Conservation (phyloP, 495 filamentous ascomycete genomes). For the Aspergillus avenaceus region DNA sequence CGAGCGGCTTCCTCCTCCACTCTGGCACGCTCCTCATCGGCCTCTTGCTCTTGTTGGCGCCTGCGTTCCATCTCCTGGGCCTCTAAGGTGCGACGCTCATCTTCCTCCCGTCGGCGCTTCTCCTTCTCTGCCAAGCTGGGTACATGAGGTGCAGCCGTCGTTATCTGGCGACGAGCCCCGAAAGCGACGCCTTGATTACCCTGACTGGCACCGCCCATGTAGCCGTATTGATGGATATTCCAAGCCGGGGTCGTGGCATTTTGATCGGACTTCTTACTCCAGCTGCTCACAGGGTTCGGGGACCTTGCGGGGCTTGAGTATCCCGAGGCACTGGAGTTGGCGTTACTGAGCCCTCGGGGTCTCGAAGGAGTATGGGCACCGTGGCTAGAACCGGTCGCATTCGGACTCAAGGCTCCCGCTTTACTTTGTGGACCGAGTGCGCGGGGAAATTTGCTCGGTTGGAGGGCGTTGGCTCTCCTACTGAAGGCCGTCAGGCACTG, state of each 20-base stretch:
- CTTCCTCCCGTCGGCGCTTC: conserved; percentile 55
- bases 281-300: conserved; percentile 68
- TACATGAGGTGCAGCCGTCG: conserved; percentile 70
- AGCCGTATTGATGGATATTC: conserved; percentile 98
- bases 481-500: conserved; percentile 93
- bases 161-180: conserved; percentile 89
- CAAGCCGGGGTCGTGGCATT: conserved; percentile 80
- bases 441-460: conserved; percentile 67
- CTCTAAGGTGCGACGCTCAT: conserved; percentile 57
- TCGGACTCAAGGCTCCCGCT: conserved; percentile 58
- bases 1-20: conserved; percentile 68
- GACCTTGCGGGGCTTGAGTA: conserved; percentile 61
- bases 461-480: conserved; percentile 72
- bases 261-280: conserved; percentile 84
- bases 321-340: conserved; percentile 51
- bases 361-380: conserved; percentile 33
- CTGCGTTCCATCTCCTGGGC: conserved; percentile 63
- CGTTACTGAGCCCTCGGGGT: conserved; percentile 60
- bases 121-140: conserved; percentile 69
- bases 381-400: conserved; percentile 59
- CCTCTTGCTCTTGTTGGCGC: conserved; percentile 57
- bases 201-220: conserved; percentile 97
- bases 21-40: conserved; percentile 64
- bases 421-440: conserved; percentile 65
- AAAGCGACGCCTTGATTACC: conserved; percentile 92